Conservation (phyloP, 257 asterid species). For the Anisodus tanguticus region DNA sequence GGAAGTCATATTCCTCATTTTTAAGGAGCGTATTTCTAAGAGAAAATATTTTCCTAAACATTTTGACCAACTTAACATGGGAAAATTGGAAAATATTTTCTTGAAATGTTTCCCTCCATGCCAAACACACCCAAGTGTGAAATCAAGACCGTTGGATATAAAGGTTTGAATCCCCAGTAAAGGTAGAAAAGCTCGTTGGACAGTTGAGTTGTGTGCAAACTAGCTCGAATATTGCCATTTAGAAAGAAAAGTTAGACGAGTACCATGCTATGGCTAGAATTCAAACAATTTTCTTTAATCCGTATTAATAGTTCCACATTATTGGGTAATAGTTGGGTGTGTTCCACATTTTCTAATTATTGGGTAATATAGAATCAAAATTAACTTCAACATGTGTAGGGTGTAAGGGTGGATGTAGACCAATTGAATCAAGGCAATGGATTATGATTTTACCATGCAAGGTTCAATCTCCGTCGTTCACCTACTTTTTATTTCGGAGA, state of each 20-base stretch:
- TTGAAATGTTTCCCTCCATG: no score
- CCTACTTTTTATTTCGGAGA: background rate
- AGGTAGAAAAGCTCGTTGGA: background rate
- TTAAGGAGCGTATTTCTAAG: no score
- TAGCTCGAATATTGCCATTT: background rate
- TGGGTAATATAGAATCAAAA: constrained; percentile 24
- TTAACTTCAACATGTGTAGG: background rate
- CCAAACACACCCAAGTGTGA: no score
- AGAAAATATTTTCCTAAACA: no score
- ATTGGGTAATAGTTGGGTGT: background rate
- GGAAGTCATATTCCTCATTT: no score
- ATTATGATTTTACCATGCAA: background rate
- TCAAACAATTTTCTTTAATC: background rate
- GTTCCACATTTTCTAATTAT: background rate
- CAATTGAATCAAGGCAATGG: background rate
- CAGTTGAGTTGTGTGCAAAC: background rate
- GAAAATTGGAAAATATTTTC: no score
- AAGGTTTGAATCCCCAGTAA: background rate
- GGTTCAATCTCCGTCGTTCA: background rate
- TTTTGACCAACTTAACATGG: no score
- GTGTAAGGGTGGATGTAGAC: background rate
- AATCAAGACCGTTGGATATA: background rate
- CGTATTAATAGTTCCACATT: background rate
- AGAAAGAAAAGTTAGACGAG: background rate
- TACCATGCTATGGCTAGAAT: background rate